Evolutionary conservation across 257 asterid species (phyloP), one percentile per base, ranked within the genome.

Genomic region (Craterostigma plantagineum): DNA sequence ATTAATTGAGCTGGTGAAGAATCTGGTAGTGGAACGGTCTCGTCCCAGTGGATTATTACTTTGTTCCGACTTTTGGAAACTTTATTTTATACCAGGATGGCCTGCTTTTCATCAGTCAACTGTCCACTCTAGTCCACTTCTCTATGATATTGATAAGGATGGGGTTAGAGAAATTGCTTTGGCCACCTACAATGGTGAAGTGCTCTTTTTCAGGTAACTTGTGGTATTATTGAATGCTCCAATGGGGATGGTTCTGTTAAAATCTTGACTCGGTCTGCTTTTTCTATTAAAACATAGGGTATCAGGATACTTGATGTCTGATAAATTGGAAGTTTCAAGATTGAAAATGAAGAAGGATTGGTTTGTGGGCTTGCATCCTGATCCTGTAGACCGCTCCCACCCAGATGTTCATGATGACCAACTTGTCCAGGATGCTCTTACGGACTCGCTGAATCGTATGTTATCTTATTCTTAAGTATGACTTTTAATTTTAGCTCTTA

Each of bases 21-120:
- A n/a, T n/a, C 30, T 23, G 30, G 30, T 23, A 6, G 30, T 23
- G 30, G 6, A 23, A 23, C 30, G 30, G 30, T 23, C 6, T 6
- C 30, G 6, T 2, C 30, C 30, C n/a, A 58, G 27, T 52, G 8
- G 16, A 45, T 38, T 15, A 8, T 16, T 63, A 11, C 34, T 54
- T 54, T 23, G 30, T 23, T 23, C 8, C 9, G 48, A 43, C 30
- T 10, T 10, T 9, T 16, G 10, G n/a, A 9, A 15, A 16, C 23
- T 8, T 43, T 43, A 15, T 16, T 36, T 36, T 10, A 9, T 50
- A 58, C 52, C 73, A 90, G 99, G 99, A 42, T 90, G 99, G 95
- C 99, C 99, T 34, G 94, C 94, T 39, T 90, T 90, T 60, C 99
- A 90, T 64, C 94, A 83, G 75, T 90, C 99, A 51, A 90, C 96